phyloP scores from a whole-genome alignment of 495 filamentous ascomycete genomes.

The Bacidia rubella region DNA sequence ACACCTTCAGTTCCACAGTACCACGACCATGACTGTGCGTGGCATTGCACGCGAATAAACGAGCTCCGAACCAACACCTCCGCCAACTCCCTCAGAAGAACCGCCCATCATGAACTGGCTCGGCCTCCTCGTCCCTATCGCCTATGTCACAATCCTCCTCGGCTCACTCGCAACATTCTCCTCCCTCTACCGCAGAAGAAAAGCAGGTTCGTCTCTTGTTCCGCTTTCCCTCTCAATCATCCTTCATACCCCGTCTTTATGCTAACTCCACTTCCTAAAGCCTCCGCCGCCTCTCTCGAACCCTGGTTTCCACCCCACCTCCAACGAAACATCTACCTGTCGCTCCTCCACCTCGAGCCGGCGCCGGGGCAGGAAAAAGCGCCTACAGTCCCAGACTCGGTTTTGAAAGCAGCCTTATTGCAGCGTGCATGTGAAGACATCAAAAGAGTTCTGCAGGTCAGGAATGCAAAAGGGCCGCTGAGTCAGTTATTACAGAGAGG shows the following conservation, averaged over 20 bases:
- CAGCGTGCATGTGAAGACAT: slow-evolving; percentile 86
- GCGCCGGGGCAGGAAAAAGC: slow-evolving; percentile 50
- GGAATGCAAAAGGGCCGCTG: slow-evolving; percentile 73
- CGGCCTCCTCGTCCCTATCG: slow-evolving; percentile 64
- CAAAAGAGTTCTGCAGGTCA: slow-evolving; percentile 70
- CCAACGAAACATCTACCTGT: slow-evolving; percentile 86
- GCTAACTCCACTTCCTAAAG: slow-evolving; percentile 28
- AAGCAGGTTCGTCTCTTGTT: slow-evolving; percentile 51
- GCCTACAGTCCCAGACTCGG: slow-evolving; percentile 64
- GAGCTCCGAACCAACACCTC: neutral
- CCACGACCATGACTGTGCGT: neutral
- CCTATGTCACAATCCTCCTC: slow-evolving; percentile 74
- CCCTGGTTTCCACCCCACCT: slow-evolving; percentile 88
- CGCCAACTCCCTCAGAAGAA: neutral
- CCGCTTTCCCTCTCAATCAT: neutral
- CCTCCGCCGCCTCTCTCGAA: slow-evolving; percentile 62
- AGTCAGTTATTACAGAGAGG: slow-evolving; percentile 72
- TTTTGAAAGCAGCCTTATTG: slow-evolving; percentile 82
- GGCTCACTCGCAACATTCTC: slow-evolving; percentile 87
- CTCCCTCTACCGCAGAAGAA: slow-evolving; percentile 82
- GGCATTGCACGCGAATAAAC: neutral
- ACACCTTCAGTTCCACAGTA: too few relatives aligned
- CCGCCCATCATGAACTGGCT: slow-evolving; percentile 51
- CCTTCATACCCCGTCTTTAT: neutral
- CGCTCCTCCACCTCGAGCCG: slow-evolving; percentile 75